Conservation (phyloP, 108 stramenopile genomes). For the Nitzschia sp. region DNA sequence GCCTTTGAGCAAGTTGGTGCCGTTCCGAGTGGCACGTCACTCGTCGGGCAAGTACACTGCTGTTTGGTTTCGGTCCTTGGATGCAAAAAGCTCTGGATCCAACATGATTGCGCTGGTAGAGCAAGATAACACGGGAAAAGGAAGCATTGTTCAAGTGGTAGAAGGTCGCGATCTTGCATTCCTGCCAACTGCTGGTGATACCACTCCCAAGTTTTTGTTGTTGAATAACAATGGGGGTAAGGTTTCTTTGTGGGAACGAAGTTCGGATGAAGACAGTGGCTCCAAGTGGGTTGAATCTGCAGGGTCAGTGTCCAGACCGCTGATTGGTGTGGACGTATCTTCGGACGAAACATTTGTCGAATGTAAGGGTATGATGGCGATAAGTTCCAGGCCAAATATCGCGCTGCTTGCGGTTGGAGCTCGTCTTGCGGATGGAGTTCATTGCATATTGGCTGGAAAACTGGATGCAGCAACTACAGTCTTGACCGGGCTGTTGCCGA, state of each 20-base stretch:
- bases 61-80: constrained; percentile 18
- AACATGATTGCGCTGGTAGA: constrained; percentile 27
- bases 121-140: constrained; percentile 6
- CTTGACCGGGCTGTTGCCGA: constrained; percentile 28
- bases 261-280: background rate
- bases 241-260: constrained; percentile 28
- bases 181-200: constrained; percentile 43
- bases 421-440: constrained; percentile 36
- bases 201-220: constrained; percentile 54
- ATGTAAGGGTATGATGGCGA: constrained; percentile 48
- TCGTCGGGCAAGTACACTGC: constrained; percentile 13
- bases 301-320: constrained; percentile 42
- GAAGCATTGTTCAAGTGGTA: constrained; percentile 17
- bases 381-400: constrained; percentile 37
- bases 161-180: constrained; percentile 71
- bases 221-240: constrained; percentile 52
- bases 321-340: constrained; percentile 36
- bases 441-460: constrained; percentile 54
- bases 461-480: constrained; percentile 28
- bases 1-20: constrained; percentile 48
- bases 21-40: constrained; percentile 55
- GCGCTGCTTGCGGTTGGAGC: constrained; percentile 44
- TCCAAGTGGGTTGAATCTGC: constrained; percentile 18
- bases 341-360: constrained; percentile 47
- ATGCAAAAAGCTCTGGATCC: background rate